Evolutionary conservation across 805 yeast genomes (phyloP), one percentile per base, ranked within the genome.

Genomic region (Candida saitoana): DNA sequence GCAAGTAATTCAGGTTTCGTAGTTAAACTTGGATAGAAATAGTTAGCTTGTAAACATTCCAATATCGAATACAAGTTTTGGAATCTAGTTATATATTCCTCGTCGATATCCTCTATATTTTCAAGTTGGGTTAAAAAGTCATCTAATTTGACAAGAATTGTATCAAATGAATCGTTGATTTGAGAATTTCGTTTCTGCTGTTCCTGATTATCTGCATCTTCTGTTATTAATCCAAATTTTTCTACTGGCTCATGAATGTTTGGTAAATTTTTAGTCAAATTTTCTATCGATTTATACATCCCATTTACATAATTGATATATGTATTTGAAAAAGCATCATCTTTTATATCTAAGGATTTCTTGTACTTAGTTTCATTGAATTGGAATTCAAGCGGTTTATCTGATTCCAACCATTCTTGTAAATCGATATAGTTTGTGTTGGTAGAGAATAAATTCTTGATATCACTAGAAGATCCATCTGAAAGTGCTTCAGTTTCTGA

Each of bases 11-110:
- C 65, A 22, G 80, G 72, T 48, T 67, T 66, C 38, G 57, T 64
- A 43, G 69, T 64, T 9, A 60, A 55, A 14, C 69, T 65, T 2
- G 47, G 42, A 31, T 54, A 51, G 49, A 79, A 80, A 50, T 70
- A 66, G 29, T 77, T 57, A 0, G 86, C 77, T 38, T 73, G 72
- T 19, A 84, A 54, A 49, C 88, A 76, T 45, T 79, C 80, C 36
- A 84, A 53, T 5, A 84, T 74, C 44, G 72, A 69, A 24, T 74
- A 54, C 22, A 71, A 65, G 41, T 77, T 79, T 39, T 74, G 50
- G 57, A 62, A 41, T 47, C 56, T 40, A 46, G 48, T 49, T 36
- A 46, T 19, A 16, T 41, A 42, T 20, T 50, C 60, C 11, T 64
- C 61, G 9, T 62, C 60, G 12, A 52, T 52, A 18, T 57, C 67